Evolutionary conservation across 345 rosid genomes (phyloP), one percentile per base, ranked within the genome.

Genomic region (Brassica cretica): DNA sequence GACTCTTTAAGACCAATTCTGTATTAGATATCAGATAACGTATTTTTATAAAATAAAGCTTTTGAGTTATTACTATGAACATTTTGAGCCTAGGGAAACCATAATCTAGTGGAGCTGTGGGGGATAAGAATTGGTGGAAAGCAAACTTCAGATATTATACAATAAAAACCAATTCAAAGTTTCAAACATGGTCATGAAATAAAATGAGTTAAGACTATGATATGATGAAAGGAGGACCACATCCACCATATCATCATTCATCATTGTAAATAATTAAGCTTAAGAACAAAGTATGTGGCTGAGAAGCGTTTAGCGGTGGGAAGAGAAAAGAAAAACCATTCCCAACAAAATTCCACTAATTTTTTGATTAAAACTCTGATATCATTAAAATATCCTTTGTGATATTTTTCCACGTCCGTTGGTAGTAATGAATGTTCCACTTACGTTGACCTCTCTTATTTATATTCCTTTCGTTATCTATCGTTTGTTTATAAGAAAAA

Each of bases 301-400:
- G 53, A 68, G 62, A 74, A 74, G 56, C 75, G 41, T 62, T 64
- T 55, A 79, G 29, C 82, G 82, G 82, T 79, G 75, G 66, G 75
- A 51, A 67, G 46, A 32, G 64, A 63, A 61, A 68, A 68, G 19
- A 68, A 62, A 33, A 69, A 9, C 69, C 62, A 73, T 46, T 53
- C 61, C 56, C 66, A 71, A 49, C 53, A 29, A 41, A 66, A 66
- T 35, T 68, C 66, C 78, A 68, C 66, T 39, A 46, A 16, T 16
- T 64, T 64, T 64, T 10, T 53, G 56, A 51, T 51, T 4, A 35
- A 9, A 6, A 49, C 8, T 9, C 2, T 14, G 8, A 30, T 29
- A 58, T 9, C 15, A 15, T 15, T 53, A 53, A 53, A 15, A 53
- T 16, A 53, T 41, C 7, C 10, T 41, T 14, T 6, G 0, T 72